A percentile compares a stretch with the other conserved stretches of the same genome.
Evolutionary conservation across 768 basidiomycete species (phyloP).

Genomic region (Tylopilus cervinicoccineus): DNA sequence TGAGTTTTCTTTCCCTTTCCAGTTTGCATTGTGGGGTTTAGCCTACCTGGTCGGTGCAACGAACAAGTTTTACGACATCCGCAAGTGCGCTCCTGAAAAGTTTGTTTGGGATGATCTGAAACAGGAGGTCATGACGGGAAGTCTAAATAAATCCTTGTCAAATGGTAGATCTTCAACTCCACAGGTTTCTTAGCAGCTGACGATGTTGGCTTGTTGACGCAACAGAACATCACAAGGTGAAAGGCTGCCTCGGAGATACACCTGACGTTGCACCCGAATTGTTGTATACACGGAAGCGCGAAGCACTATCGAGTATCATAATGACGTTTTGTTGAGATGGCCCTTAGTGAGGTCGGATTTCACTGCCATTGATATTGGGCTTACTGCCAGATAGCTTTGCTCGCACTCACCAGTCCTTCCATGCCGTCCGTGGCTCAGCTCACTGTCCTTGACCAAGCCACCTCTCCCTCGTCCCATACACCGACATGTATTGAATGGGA

Average conservation of each 20-base stretch:
- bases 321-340: conserved; percentile 12
- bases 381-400: conserved; percentile 12
- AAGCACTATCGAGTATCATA: conserved; percentile 7
- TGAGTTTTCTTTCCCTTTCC: not conserved
- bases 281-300: conserved; percentile 5
- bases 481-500: conserved; percentile 13
- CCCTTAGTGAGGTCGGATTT: conserved; percentile 13
- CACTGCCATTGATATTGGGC: not conserved
- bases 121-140: conserved; percentile 23
- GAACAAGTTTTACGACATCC: conserved; percentile 19
- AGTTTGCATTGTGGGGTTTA: not conserved
- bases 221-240: conserved; percentile 20
- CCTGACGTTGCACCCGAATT: conserved; percentile 10
- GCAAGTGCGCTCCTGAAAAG: conserved; percentile 18
- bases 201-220: too few species aligned
- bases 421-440: conserved; percentile 28
- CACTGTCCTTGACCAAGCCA: conserved; percentile 27
- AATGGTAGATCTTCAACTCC: conserved; percentile 6
- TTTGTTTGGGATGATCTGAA: conserved; percentile 9
- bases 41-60: conserved; percentile 16
- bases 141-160: conserved; percentile 9
- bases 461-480: conserved; percentile 21
- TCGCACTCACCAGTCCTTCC: conserved; percentile 23
- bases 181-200: too few species aligned
- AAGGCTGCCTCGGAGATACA: conserved; percentile 16